These are phyloP conservation scores for Ceratocystis papillata DNA, from an alignment of 2,329 filamentous ascomycete species.

Conservation along the genomic window DNA sequence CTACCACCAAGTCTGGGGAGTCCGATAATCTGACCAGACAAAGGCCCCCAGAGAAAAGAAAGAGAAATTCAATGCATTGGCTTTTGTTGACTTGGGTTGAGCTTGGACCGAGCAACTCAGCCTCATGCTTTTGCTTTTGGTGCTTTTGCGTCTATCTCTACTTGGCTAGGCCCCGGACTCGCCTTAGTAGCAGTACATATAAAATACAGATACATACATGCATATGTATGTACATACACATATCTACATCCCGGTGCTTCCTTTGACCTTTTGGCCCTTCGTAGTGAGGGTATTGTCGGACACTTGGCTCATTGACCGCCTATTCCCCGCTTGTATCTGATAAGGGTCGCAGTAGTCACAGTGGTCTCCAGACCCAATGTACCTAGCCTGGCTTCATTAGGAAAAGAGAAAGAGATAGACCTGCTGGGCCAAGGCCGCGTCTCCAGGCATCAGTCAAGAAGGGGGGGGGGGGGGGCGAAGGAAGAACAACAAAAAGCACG, in stretches of 20 bases:
- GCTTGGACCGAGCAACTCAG: slow-evolving; percentile 5
- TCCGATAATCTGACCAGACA: not conserved
- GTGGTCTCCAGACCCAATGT: no score
- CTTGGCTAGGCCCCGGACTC: not conserved
- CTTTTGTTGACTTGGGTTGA: not conserved
- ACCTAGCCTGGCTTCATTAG: no score
- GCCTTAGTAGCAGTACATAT: not conserved
- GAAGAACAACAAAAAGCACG: not conserved
- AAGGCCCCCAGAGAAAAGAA: not conserved
- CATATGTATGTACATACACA: not conserved
- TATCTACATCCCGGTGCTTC: no score
- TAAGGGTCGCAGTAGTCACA: no score
- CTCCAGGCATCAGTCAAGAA: not conserved
- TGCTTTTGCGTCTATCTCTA: no score
- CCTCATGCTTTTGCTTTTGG: not conserved
- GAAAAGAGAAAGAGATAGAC: no score
- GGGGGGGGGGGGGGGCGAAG: no score
- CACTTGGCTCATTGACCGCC: no score
- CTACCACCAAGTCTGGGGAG: not conserved
- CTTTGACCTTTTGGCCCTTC: no score
- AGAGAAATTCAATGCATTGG: not conserved
- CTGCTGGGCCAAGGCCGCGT: no score
- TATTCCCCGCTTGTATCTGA: no score
- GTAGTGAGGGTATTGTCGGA: no score
- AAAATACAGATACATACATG: not conserved